Evolutionary conservation across 768 basidiomycete genomes (phyloP), one percentile per base, ranked within the genome.

Genomic region (Austroboletus festivus): DNA sequence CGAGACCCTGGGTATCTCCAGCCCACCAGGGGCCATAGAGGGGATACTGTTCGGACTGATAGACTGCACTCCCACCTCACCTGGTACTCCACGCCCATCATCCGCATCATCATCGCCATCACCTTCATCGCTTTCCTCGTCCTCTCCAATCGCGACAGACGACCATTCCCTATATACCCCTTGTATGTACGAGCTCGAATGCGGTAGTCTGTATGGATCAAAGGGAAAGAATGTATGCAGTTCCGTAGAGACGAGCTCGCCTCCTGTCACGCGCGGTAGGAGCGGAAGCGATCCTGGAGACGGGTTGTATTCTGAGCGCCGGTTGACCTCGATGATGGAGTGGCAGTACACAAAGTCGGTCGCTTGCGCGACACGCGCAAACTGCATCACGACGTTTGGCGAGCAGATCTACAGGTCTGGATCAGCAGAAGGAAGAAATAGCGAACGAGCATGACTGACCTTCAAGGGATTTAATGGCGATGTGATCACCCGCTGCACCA

Each of bases 211-310:
- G 73, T 92, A 98, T 3, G 96, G 96, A 67, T 99, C 96, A 64
- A 99, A 99, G 0, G 96, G 96, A 74, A 99, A 99, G 73, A 97
- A 98, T 11, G 85, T 83, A 62, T 92, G 93, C 47, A 98, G 75
- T 51, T 94, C 92, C 9, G 79, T 73, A 43, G 79, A 79, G 50
- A 74, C 58, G 41, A 69, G 68, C 42, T 64, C 70, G 8, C 68
- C 70, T 16, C 71, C 56, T 23, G 67, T 53, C 11, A 57, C 48
- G 18, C 59, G 18, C 55, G 61, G 51, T 56, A 62, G 23, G 1
- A 56, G 22, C 9, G 55, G 47, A 11, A 54, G 38, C 12, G 55
- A 53, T 37, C 59, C 58, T 18, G 59, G 50, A 37, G 64, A 62
- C 19, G 70, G 55, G 18, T 64, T 65, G 33, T 75, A 75, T 19